Conservation (phyloP, 2,329 filamentous ascomycete genomes). For the Biscogniauxia sp. region DNA sequence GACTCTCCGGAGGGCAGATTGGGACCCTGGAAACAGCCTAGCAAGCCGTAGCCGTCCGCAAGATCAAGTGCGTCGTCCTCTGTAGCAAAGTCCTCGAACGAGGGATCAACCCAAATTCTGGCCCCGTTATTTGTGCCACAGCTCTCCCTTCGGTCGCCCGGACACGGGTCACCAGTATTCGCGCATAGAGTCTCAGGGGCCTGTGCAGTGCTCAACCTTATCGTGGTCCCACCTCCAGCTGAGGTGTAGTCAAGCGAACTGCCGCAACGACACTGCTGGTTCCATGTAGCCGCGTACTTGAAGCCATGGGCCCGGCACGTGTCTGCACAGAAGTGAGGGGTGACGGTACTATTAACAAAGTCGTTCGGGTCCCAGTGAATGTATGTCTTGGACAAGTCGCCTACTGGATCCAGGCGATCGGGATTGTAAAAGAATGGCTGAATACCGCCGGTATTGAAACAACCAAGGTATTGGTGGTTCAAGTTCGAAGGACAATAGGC, state of each 20-base stretch:
- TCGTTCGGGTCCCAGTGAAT: constrained; percentile 22
- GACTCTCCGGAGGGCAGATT: constrained; percentile 15
- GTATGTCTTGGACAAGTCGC: constrained; percentile 17
- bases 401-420: constrained; percentile 6
- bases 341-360: constrained; percentile 25
- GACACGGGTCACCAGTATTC: constrained; percentile 11
- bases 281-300: constrained; percentile 22
- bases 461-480: constrained; percentile 19
- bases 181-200: constrained; percentile 8
- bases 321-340: constrained; percentile 24
- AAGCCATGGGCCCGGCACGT: constrained; percentile 29
- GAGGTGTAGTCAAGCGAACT: constrained; percentile 15
- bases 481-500: constrained; percentile 4
- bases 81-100: constrained; percentile 20
- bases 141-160: constrained; percentile 24
- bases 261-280: constrained; percentile 27
- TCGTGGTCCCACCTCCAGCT: background rate
- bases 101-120: constrained; percentile 28
- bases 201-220: background rate
- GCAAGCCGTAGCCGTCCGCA: constrained; percentile 15
- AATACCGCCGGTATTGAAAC: constrained; percentile 2
- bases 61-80: constrained; percentile 1
- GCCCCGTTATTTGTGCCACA: constrained; percentile 26
- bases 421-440: constrained; percentile 20
- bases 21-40: constrained; percentile 28